Conservation (phyloP, 352 stramenopile species). For the Thalassiosira hispida region DNA sequence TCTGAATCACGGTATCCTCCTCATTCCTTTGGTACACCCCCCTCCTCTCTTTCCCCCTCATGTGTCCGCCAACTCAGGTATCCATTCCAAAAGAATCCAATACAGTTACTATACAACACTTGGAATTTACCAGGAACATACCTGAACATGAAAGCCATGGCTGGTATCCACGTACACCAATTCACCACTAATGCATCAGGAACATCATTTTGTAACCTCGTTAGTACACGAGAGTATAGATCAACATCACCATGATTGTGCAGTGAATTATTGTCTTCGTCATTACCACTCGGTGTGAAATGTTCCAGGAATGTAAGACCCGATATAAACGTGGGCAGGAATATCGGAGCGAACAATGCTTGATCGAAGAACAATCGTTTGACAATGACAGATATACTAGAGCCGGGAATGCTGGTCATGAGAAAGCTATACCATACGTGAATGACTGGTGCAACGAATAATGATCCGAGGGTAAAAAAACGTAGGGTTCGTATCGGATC, state of each 20-base stretch:
- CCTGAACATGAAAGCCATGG: slow-evolving; percentile 71
- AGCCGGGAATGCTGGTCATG: slow-evolving; percentile 56
- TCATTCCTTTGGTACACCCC: too few relatives aligned
- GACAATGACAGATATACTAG: slow-evolving; percentile 18
- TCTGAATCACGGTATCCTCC: too few relatives aligned
- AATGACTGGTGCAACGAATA: slow-evolving; percentile 70
- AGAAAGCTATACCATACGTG: slow-evolving; percentile 77
- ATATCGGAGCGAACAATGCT: slow-evolving; percentile 68
- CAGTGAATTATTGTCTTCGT: neutral
- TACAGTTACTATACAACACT: slow-evolving; percentile 76
- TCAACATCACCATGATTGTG: slow-evolving; percentile 12
- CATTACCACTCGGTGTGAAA: neutral
- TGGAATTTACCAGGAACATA: slow-evolving; percentile 72
- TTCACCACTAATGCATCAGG: slow-evolving; percentile 63
- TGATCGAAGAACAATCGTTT: slow-evolving; percentile 72
- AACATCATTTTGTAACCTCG: slow-evolving; percentile 45
- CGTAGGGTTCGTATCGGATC: slow-evolving; percentile 53
- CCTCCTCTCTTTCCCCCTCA: slow-evolving; percentile 18
- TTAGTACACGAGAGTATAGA: slow-evolving; percentile 28
- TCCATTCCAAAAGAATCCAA: slow-evolving; percentile 79
- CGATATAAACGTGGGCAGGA: slow-evolving; percentile 69
- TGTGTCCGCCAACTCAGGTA: slow-evolving; percentile 75
- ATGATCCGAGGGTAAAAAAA: slow-evolving; percentile 64
- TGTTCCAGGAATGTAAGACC: slow-evolving; percentile 72
- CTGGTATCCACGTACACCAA: slow-evolving; percentile 79